phyloP scores from a whole-genome alignment of 805 yeast genomes.

The Candida wancherniae region DNA sequence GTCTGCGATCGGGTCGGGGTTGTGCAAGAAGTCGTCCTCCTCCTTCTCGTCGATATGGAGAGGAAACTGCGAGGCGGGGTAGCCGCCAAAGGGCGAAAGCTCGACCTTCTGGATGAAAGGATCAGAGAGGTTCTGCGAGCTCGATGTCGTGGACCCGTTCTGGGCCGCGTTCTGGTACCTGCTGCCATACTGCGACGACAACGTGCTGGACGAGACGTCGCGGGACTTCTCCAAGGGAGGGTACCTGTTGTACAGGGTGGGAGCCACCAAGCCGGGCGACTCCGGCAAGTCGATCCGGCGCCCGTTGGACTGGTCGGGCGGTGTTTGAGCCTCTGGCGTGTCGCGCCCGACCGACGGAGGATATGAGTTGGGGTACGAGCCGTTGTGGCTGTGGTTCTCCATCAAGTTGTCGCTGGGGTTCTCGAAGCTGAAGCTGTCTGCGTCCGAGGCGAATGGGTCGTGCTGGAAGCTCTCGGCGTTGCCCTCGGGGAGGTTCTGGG shows the following conservation, averaged over 20 bases:
- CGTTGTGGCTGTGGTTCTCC: too few relatives aligned
- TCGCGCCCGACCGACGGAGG: too few relatives aligned
- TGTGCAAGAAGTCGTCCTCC: slow-evolving; percentile 90
- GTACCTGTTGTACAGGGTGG: slow-evolving; percentile 17
- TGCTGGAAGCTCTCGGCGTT: too few relatives aligned
- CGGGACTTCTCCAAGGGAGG: slow-evolving; percentile 15
- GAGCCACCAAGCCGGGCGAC: slow-evolving; percentile 9
- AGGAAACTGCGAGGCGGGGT: slow-evolving; percentile 95
- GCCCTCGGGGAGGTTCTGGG: slow-evolving; percentile 11
- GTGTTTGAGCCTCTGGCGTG: too few relatives aligned
- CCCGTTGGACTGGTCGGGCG: too few relatives aligned
- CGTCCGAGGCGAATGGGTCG: too few relatives aligned
- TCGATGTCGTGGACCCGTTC: slow-evolving; percentile 7
- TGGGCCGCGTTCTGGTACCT: slow-evolving; percentile 4
- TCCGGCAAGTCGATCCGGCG: too few relatives aligned
- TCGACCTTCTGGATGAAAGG: slow-evolving; percentile 13
- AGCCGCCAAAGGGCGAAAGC: slow-evolving; percentile 82
- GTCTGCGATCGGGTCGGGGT: slow-evolving; percentile 92
- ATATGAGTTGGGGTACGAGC: too few relatives aligned
- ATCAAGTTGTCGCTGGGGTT: too few relatives aligned
- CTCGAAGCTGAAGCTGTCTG: too few relatives aligned
- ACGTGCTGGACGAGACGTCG: slow-evolving; percentile 13
- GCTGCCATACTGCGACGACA: slow-evolving; percentile 6
- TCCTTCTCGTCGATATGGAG: slow-evolving; percentile 88
- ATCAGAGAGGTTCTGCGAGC: slow-evolving; percentile 8